Conservation (phyloP, 768 basidiomycete genomes). For the Dentipellis sp. region DNA sequence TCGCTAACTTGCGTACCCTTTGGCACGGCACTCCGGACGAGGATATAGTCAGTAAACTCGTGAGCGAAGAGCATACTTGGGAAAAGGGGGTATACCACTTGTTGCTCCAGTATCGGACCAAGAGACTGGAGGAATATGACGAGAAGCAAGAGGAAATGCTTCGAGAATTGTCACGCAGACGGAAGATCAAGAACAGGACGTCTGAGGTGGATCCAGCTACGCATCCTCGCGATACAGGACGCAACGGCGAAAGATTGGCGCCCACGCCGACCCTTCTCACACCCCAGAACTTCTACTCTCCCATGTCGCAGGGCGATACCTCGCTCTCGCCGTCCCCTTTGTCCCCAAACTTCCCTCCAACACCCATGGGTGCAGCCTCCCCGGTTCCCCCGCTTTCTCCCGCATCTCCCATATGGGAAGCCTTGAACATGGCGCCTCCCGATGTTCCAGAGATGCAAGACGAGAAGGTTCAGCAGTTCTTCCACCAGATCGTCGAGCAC, state of each 20-base stretch:
- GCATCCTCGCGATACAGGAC: constrained; percentile 44
- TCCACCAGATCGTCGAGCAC: constrained; percentile 77
- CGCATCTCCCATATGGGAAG: constrained; percentile 22
- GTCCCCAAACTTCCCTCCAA: constrained; percentile 13
- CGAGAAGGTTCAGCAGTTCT: constrained; percentile 73
- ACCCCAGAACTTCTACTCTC: constrained; percentile 11
- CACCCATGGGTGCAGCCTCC: constrained; percentile 6
- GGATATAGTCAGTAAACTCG: constrained; percentile 62
- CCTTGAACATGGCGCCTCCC: constrained; percentile 30
- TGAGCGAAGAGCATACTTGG: constrained; percentile 67
- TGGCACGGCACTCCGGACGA: constrained; percentile 78
- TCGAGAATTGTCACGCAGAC: constrained; percentile 23
- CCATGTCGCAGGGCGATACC: constrained; percentile 12
- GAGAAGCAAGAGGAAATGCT: constrained; percentile 27
- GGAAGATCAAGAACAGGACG: constrained; percentile 26
- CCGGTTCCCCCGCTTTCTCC: constrained; percentile 21
- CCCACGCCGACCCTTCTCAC: constrained; percentile 3
- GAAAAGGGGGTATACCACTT: constrained; percentile 95
- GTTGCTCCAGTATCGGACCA: constrained; percentile 74
- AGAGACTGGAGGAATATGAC: constrained; percentile 66
- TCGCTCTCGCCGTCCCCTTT: constrained; percentile 19
- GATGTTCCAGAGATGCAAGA: constrained; percentile 66
- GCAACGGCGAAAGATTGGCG: constrained; percentile 8
- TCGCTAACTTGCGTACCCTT: constrained; percentile 84
- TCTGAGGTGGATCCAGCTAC: constrained; percentile 51